Evolutionary conservation across 495 filamentous ascomycete genomes (phyloP).

Genomic region (Chaetomium tenue): DNA sequence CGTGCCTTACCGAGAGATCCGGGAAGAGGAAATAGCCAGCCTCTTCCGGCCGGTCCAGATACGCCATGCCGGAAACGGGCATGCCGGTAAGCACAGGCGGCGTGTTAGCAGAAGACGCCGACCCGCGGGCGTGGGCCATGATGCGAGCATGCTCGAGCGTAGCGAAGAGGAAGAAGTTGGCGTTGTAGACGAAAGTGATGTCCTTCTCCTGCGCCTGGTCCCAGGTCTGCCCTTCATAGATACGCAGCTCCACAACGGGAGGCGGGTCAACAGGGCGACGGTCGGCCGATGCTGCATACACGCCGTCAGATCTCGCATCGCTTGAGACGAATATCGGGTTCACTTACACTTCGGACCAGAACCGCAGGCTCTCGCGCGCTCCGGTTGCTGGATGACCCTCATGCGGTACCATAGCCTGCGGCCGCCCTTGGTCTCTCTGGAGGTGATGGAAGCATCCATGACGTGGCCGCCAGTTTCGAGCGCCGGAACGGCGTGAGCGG

Average conservation of each 20-base stretch:
- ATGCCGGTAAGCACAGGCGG: conserved; percentile 91
- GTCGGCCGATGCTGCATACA: conserved; percentile 84
- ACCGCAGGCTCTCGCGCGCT: conserved; percentile 93
- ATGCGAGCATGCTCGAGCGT: conserved; percentile 84
- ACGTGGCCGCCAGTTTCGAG: conserved; percentile 25
- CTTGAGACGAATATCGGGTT: background rate
- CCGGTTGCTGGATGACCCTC: conserved; percentile 89
- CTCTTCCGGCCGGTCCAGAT: conserved; percentile 84
- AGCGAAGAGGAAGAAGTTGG: conserved; percentile 96
- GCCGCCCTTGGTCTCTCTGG: conserved; percentile 73
- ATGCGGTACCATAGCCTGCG: conserved; percentile 78
- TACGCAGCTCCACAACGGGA: conserved; percentile 88
- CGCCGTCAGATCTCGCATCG: conserved; percentile 22
- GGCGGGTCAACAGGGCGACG: conserved; percentile 95
- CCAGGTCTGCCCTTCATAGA: conserved; percentile 71
- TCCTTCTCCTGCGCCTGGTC: conserved; percentile 63
- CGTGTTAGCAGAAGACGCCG: conserved; percentile 59
- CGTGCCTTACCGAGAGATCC: conserved; percentile 93
- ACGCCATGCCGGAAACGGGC: conserved; percentile 94
- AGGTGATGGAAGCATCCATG: conserved; percentile 22
- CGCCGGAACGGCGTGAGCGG: conserved; percentile 30
- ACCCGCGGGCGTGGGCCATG: conserved; percentile 77
- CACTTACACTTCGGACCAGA: conserved; percentile 88
- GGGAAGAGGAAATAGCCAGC: conserved; percentile 99
- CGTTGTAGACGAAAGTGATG: conserved; percentile 89